Percentiles rank a stretch among this genome's conserved stretches.
These are phyloP conservation scores for Alectoria sarmentosa DNA, from an alignment of 495 filamentous ascomycete genomes.

Conservation along the genomic window DNA sequence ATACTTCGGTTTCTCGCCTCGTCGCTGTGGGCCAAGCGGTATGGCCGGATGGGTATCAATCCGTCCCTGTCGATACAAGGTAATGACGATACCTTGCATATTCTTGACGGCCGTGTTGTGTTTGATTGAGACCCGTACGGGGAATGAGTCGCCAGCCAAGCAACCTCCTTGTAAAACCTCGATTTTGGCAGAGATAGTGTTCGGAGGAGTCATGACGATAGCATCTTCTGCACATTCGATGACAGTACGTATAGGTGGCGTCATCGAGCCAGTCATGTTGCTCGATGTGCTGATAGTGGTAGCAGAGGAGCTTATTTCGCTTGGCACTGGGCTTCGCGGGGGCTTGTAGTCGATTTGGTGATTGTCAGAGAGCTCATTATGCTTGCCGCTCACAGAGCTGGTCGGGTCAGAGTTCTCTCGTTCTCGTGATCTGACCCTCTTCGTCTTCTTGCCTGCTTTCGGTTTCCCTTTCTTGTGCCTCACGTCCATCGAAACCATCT, in stretches of 20 bases:
- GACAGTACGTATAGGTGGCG: constrained; percentile 9
- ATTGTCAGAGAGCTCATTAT: constrained; percentile 14
- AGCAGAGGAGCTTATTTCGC: constrained; percentile 55
- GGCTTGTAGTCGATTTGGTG: constrained; percentile 25
- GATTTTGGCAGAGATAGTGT: constrained; percentile 78
- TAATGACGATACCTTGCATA: constrained; percentile 86
- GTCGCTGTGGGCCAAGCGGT: constrained; percentile 50
- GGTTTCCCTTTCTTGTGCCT: constrained; percentile 49
- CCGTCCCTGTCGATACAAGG: constrained; percentile 82
- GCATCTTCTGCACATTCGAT: constrained; percentile 30
- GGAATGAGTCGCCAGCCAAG: constrained; percentile 75
- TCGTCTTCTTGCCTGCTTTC: constrained; percentile 27
- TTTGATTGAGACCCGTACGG: constrained; percentile 71
- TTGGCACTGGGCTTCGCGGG: constrained; percentile 51
- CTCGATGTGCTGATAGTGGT: constrained; percentile 53
- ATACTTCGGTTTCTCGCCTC: constrained; percentile 60
- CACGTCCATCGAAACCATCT: constrained; percentile 76
- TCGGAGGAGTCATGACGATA: background rate
- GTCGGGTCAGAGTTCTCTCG: constrained; percentile 9
- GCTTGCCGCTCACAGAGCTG: constrained; percentile 22
- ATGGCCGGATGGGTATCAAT: constrained; percentile 79
- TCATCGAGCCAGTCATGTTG: constrained; percentile 35
- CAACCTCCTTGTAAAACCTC: constrained; percentile 77
- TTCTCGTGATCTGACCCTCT: constrained; percentile 4
- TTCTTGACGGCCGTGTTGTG: constrained; percentile 84